Base-by-base conservation (phyloP, 2,329 filamentous ascomycete genomes). In the Thelonectria rubi region DNA sequence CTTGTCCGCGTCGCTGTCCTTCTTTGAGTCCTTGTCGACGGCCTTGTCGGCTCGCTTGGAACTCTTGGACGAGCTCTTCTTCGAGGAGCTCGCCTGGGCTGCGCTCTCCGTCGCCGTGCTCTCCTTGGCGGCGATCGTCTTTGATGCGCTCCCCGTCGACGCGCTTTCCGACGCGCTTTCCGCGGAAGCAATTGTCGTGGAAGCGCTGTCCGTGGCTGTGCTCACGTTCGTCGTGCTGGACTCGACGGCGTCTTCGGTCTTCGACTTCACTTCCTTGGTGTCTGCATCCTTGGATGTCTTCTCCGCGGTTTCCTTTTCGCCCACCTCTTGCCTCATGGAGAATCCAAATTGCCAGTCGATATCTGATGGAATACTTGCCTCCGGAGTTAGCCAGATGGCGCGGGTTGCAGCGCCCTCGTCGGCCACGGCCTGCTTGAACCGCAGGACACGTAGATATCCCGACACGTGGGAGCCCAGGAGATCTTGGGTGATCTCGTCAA, bases 321-420 rank as follows among this genome's bases (percentile, higher is more conserved):
- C n/a, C 47, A 55, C 65, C 9, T 54, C 15, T 12, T 64, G 66
- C 18, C 43, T 54, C 10, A 97, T 83, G 14, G 83, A 81, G 76
- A 98, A 98, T 55, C 94, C 95, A 74, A 98, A 92, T 68, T 90
- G 86, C 93, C 93, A 98, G 73, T 94, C 90, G 2, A 97, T 80
- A 66, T 95, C 91, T n/a, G 84, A 76, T 3, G 90, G 87, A 8
- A 89, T 78, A 15, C 80, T 78, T 45, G 80, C 79, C 71, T 90
- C 86, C n/a, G 92, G 91, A 0, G 89, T 90, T 18, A 97, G 80
- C 94, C 94, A 97, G 18, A 97, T 81, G 0, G 89, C 88, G 67
- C 87, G 88, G 0, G 87, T 81, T 1, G 84, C 79, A 15, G 85
- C 86, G 60, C 84, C 83, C 14, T 90, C 86, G 15, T 88, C 86